phyloP scores from a whole-genome alignment of 177 flowering plant genomes.

The Tripterygium wilfordii region DNA sequence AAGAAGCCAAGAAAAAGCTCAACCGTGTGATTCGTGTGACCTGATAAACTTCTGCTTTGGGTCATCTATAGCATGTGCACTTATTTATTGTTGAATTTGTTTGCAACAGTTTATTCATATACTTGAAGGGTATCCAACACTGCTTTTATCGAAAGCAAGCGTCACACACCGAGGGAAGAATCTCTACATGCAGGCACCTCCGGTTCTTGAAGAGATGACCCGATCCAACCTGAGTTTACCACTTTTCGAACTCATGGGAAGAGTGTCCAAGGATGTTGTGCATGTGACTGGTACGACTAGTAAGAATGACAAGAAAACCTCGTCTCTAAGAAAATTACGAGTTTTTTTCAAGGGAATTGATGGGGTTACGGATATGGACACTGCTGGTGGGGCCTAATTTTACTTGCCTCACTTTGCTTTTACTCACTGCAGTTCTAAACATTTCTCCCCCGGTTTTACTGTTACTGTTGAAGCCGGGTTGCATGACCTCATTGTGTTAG shows the following conservation, averaged over 20 bases:
- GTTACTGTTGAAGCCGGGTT: too few relatives aligned
- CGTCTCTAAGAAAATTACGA: slow-evolving; percentile 60
- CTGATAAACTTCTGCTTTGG: too few relatives aligned
- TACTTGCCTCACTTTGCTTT: not conserved
- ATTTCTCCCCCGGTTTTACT: not conserved
- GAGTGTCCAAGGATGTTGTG: slow-evolving; percentile 44
- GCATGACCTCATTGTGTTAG: too few relatives aligned
- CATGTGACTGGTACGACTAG: slow-evolving; percentile 58
- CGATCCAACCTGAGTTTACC: slow-evolving; percentile 58
- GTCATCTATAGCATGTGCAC: too few relatives aligned
- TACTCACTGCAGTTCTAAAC: not conserved
- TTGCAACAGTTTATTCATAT: slow-evolving; percentile 67
- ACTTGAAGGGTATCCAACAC: slow-evolving; percentile 71
- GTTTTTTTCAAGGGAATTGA: slow-evolving; percentile 74
- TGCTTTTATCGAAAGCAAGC: slow-evolving; percentile 67
- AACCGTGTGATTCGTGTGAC: too few relatives aligned
- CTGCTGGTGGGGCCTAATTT: slow-evolving; percentile 59
- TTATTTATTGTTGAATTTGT: slow-evolving; percentile 9
- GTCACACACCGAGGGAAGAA: slow-evolving; percentile 60
- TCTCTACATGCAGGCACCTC: slow-evolving; percentile 94
- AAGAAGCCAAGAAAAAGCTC: too few relatives aligned
- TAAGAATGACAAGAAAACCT: slow-evolving; percentile 54
- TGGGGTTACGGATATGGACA: slow-evolving; percentile 71
- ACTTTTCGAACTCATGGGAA: slow-evolving; percentile 77
- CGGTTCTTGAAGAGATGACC: slow-evolving; percentile 86